These are phyloP conservation scores for Lactarius tabidus DNA, from an alignment of 768 basidiomycete genomes.

Conservation along the genomic window DNA sequence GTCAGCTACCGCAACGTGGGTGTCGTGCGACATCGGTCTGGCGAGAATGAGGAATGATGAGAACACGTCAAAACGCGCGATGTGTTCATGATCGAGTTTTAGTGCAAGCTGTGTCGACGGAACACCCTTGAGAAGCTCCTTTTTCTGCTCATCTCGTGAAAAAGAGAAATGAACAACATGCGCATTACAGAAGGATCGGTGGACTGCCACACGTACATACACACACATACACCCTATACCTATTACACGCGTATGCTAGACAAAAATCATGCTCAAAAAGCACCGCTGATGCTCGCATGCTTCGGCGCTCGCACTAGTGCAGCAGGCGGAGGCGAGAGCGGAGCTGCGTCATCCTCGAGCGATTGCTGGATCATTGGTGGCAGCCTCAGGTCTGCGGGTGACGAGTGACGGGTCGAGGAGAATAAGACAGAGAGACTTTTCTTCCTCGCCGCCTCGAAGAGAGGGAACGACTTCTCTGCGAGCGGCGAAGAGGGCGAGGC, in stretches of 20 bases:
- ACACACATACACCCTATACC: constrained; percentile 15
- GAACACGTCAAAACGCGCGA: constrained; percentile 18
- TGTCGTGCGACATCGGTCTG: constrained; percentile 20
- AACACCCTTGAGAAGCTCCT: constrained; percentile 16
- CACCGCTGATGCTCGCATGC: constrained; percentile 18
- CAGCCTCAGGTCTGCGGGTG: constrained; percentile 11
- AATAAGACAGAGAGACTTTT: constrained; percentile 15
- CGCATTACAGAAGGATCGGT: constrained; percentile 17
- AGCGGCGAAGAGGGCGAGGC: constrained; percentile 16
- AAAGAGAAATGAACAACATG: constrained; percentile 23
- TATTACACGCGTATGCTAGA: constrained; percentile 17
- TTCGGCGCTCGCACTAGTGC: constrained; percentile 12
- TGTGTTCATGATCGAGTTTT: constrained; percentile 20
- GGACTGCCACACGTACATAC: constrained; percentile 20
- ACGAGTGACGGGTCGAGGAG: constrained; percentile 14
- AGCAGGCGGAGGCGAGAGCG: constrained; percentile 15
- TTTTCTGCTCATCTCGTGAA: constrained; percentile 10
- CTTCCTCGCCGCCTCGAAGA: constrained; percentile 17
- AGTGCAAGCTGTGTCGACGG: constrained; percentile 20
- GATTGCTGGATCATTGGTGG: constrained; percentile 5
- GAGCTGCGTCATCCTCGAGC: constrained; percentile 7
- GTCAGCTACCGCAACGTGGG: constrained; percentile 17
- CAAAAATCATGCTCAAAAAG: constrained; percentile 21
- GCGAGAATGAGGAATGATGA: constrained; percentile 16
- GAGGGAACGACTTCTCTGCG: constrained; percentile 15